Percentiles rank a stretch among this genome's conserved stretches.
phyloP scores from a whole-genome alignment of 2,329 filamentous ascomycete species.

The Scedosporium boydii region DNA sequence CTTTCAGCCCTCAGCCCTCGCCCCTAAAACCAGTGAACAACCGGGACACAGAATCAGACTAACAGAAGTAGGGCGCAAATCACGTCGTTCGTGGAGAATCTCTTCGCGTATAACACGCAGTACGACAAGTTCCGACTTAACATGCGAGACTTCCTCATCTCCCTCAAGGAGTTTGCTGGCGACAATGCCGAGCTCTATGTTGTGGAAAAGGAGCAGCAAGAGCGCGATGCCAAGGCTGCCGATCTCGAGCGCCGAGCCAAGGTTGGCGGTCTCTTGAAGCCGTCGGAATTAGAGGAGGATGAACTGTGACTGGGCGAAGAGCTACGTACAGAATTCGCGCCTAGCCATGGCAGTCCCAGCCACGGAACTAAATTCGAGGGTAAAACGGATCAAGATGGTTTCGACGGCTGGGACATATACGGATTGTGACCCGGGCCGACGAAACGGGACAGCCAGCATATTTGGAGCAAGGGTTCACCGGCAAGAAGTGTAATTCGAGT shows the following conservation, averaged over 20 bases:
- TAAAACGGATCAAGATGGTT: slow-evolving; percentile 21
- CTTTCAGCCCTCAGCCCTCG: not conserved
- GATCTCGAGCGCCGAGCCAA: slow-evolving; percentile 90
- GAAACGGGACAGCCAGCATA: not conserved
- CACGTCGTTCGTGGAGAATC: slow-evolving; percentile 75
- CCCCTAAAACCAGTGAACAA: not conserved
- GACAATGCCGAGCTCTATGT: slow-evolving; percentile 92
- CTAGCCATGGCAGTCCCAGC: slow-evolving; percentile 19
- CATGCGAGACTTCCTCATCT: slow-evolving; percentile 93
- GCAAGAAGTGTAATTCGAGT: not conserved
- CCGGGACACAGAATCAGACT: not conserved
- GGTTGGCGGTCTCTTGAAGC: slow-evolving; percentile 91
- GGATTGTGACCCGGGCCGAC: slow-evolving; percentile 33
- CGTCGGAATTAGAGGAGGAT: slow-evolving; percentile 89
- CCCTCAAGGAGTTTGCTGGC: slow-evolving; percentile 89
- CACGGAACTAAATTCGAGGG: slow-evolving; percentile 16
- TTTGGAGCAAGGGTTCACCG: not conserved
- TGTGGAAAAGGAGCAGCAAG: slow-evolving; percentile 89
- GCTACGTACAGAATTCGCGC: slow-evolving; percentile 51
- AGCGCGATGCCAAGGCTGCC: slow-evolving; percentile 73
- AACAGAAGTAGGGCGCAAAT: slow-evolving; percentile 51
- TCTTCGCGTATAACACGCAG: slow-evolving; percentile 82
- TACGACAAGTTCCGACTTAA: slow-evolving; percentile 93
- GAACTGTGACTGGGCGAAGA: slow-evolving; percentile 77
- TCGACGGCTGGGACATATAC: slow-evolving; percentile 60